Percentiles rank a stretch among this genome's conserved stretches.
Conservation (phyloP, 2,329 filamentous ascomycete species). For the Aspergillus pseudoterreus region DNA sequence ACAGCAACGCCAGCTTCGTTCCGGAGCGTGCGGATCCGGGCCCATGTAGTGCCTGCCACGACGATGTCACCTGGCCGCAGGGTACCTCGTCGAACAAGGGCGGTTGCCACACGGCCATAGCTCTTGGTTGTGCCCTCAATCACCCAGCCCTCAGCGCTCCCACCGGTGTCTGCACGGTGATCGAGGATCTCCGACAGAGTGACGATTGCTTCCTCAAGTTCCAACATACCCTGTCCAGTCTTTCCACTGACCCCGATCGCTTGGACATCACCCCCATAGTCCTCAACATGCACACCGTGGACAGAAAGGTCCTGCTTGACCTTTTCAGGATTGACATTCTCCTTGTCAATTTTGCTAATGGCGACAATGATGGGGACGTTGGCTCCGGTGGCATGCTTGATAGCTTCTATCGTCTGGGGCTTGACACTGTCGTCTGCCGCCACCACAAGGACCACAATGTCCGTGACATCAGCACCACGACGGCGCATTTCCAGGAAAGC, state of each 20-base stretch:
- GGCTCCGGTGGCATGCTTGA: constrained; percentile 85
- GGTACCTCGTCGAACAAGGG: constrained; percentile 84
- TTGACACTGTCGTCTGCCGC: constrained; percentile 97
- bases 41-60: constrained; percentile 84
- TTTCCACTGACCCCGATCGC: constrained; percentile 89
- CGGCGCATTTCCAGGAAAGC: constrained; percentile 96
- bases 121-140: constrained; percentile 87
- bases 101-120: constrained; percentile 78
- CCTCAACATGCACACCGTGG: constrained; percentile 86
- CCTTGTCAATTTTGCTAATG: constrained; percentile 95
- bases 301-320: constrained; percentile 84
- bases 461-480: constrained; percentile 90
- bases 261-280: constrained; percentile 91
- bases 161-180: constrained; percentile 72
- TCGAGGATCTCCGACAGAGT: constrained; percentile 87
- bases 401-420: constrained; percentile 91
- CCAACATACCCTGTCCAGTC: constrained; percentile 85
- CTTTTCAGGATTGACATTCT: constrained; percentile 71
- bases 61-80: constrained; percentile 75
- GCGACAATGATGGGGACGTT: constrained; percentile 95
- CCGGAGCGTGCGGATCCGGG: constrained; percentile 74
- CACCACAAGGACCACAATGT: constrained; percentile 93
- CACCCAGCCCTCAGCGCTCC: constrained; percentile 86
- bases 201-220: constrained; percentile 86
- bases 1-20: constrained; percentile 79